Conservation (phyloP, 495 filamentous ascomycete genomes). For the Penicillium mononematosum region DNA sequence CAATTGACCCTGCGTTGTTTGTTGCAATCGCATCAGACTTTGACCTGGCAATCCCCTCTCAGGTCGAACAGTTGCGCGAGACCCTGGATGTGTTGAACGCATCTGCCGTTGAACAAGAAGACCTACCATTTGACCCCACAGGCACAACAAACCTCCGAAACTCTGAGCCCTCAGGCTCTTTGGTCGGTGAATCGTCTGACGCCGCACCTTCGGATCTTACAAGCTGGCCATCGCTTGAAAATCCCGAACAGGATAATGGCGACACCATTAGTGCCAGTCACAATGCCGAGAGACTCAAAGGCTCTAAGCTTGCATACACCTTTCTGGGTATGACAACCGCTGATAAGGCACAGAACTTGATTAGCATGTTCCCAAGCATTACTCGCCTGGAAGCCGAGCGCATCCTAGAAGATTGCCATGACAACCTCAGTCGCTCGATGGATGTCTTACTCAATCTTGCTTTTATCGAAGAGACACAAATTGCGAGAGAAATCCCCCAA, state of each 20-base stretch:
- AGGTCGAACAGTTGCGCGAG: constrained; percentile 52
- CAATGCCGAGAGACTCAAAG: constrained; percentile 1
- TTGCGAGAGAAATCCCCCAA: neutral
- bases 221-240: constrained; percentile 8
- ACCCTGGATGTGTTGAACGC: constrained; percentile 59
- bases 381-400: constrained; percentile 61
- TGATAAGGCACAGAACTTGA: constrained; percentile 56
- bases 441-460: constrained; percentile 78
- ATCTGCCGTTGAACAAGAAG: constrained; percentile 61
- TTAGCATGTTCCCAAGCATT: constrained; percentile 68
- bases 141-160: constrained; percentile 46
- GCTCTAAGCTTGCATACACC: constrained; percentile 30
- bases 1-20: constrained; percentile 62
- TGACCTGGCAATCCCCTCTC: constrained; percentile 47
- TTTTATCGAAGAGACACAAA: constrained; percentile 60
- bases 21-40: constrained; percentile 67
- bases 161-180: constrained; percentile 15
- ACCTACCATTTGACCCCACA: constrained; percentile 74
- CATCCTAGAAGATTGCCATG: constrained; percentile 61
- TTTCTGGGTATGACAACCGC: constrained; percentile 53
- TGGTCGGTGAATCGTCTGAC: neutral
- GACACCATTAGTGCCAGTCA: neutral
- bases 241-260: neutral
- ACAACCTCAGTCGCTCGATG: constrained; percentile 65
- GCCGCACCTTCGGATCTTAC: neutral